Evolutionary conservation across 805 yeast genomes (phyloP).

Genomic region (Candida morakotiae): DNA sequence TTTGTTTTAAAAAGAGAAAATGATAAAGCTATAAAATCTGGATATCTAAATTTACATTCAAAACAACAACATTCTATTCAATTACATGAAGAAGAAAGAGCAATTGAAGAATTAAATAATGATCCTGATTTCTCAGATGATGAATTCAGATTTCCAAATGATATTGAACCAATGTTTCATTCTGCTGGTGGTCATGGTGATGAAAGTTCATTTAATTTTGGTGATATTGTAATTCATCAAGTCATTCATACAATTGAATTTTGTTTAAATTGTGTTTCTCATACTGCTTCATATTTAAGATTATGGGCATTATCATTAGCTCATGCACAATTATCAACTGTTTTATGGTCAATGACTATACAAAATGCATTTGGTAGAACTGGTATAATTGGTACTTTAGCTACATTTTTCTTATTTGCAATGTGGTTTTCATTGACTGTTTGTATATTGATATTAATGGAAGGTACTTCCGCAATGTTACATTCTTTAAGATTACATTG

Average conservation of each 20-base stretch:
- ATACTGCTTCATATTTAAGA: constrained; percentile 74
- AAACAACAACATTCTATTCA: constrained; percentile 41
- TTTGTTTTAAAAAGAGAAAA: constrained; percentile 38
- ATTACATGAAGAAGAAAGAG: constrained; percentile 40
- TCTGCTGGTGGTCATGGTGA: constrained; percentile 41
- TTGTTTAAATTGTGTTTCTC: constrained; percentile 75
- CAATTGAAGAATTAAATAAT: constrained; percentile 16
- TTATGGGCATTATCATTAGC: constrained; percentile 79
- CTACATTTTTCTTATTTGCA: constrained; percentile 60
- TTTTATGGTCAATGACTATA: constrained; percentile 74
- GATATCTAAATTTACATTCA: constrained; percentile 35
- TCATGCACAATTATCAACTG: constrained; percentile 73
- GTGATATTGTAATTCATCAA: constrained; percentile 73
- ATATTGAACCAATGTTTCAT: constrained; percentile 28
- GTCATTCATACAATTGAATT: constrained; percentile 79
- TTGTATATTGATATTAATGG: constrained; percentile 69
- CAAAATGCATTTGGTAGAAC: constrained; percentile 55
- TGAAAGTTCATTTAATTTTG: constrained; percentile 42
- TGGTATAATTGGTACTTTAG: constrained; percentile 51
- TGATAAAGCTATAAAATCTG: constrained; percentile 30
- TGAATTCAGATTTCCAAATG: constrained; percentile 37
- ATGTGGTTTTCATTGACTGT: constrained; percentile 75
- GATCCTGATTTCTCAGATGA: constrained; percentile 15
- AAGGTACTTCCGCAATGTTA: constrained; percentile 82
- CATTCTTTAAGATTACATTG: constrained; percentile 75